phyloP scores from a whole-genome alignment of 768 basidiomycete genomes.

The Naganishia vishniacii region DNA sequence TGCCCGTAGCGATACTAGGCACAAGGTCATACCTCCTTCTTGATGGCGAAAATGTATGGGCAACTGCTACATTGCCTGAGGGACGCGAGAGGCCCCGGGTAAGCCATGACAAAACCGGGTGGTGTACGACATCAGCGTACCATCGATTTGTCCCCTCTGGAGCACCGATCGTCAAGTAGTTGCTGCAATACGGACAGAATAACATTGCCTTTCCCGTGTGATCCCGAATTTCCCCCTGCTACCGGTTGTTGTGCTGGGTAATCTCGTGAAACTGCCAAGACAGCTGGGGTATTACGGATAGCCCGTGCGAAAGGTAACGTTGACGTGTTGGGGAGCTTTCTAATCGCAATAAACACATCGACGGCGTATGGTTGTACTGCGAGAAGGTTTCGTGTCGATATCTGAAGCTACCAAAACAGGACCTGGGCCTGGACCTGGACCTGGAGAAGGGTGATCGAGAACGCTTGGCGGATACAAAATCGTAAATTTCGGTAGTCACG shows the following conservation, averaged over 20 bases:
- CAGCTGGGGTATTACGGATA: too few relatives aligned
- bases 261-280: too few relatives aligned
- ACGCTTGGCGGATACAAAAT: background rate
- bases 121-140: slow-evolving; percentile 30
- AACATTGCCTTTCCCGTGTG: slow-evolving; percentile 56
- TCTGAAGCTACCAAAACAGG: too few relatives aligned
- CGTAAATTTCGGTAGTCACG: slow-evolving; percentile 4
- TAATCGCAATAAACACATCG: too few relatives aligned
- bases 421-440: too few relatives aligned
- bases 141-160: slow-evolving; percentile 41
- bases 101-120: background rate
- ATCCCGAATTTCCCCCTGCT: too few relatives aligned
- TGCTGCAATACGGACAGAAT: slow-evolving; percentile 92
- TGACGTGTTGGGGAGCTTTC: too few relatives aligned
- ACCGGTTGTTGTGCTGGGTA: too few relatives aligned
- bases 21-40: slow-evolving; percentile 65
- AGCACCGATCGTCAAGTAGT: slow-evolving; percentile 52
- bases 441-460: too few relatives aligned
- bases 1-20: background rate
- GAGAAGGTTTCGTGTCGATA: too few relatives aligned
- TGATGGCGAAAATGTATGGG: slow-evolving; percentile 89
- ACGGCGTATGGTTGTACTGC: too few relatives aligned
- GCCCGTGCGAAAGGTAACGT: too few relatives aligned
- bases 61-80: slow-evolving; percentile 92
- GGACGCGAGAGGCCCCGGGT: slow-evolving; percentile 4